Evolutionary conservation across 306 rosid species (phyloP).

Genomic region (Ammopiptanthus mongolicus): DNA sequence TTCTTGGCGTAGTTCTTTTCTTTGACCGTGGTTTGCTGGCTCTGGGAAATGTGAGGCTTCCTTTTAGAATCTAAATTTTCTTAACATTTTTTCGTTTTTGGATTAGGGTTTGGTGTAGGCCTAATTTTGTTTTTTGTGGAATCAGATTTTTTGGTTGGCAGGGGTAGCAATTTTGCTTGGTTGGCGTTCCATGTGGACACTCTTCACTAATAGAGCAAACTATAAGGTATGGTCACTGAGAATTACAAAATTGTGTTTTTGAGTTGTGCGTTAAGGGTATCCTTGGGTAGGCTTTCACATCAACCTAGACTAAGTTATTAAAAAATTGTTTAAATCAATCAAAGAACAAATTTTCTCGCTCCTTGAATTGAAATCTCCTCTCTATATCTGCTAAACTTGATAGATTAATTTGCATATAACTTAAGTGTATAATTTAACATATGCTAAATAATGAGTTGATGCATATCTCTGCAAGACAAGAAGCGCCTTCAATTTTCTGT

Average conservation of each 20-base stretch:
- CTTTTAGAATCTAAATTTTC: constrained; percentile 6
- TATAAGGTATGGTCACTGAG: constrained; percentile 46
- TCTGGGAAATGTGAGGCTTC: constrained; percentile 68
- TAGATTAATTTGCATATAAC: neutral
- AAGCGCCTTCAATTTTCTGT: neutral
- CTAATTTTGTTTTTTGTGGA: constrained; percentile 17
- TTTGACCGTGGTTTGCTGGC: constrained; percentile 92
- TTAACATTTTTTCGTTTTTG: neutral
- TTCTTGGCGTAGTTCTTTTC: constrained; percentile 76
- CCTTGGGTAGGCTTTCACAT: neutral
- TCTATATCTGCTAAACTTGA: neutral
- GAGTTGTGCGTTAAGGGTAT: neutral
- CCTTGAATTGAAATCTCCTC: neutral
- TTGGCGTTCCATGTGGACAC: constrained; percentile 61
- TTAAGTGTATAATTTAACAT: neutral
- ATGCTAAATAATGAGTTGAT: neutral
- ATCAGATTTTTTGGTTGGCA: constrained; percentile 74
- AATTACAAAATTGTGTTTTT: neutral
- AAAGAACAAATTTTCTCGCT: neutral
- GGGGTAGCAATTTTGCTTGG: constrained; percentile 89
- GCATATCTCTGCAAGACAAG: neutral
- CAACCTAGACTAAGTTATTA: neutral
- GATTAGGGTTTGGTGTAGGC: neutral
- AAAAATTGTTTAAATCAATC: neutral
- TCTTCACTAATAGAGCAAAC: constrained; percentile 69